These are phyloP conservation scores for Meyerozyma athensensis DNA, from an alignment of 1,139 yeast species.

Conservation along the genomic window DNA sequence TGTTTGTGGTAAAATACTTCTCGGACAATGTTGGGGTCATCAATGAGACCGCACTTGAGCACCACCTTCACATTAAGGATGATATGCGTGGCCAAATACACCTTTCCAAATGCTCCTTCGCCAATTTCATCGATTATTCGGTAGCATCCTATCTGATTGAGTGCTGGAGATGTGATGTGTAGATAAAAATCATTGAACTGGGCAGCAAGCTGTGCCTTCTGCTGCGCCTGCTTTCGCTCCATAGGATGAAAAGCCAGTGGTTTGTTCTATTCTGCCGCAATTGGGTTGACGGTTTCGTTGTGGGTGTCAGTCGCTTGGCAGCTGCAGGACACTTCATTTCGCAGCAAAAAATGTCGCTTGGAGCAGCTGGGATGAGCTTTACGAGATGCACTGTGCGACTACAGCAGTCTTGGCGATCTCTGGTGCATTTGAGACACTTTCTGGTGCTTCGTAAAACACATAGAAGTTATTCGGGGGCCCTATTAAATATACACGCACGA, in stretches of 20 bases:
- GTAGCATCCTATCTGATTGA: constrained; percentile 74
- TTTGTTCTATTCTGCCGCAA: not conserved
- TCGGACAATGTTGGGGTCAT: constrained; percentile 84
- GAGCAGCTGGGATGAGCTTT: not conserved
- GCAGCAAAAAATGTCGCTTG: constrained; percentile 1
- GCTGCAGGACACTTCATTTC: constrained; percentile 1
- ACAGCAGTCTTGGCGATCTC: not conserved
- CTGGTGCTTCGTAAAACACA: not conserved
- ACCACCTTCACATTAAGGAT: constrained; percentile 75
- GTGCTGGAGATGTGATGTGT: constrained; percentile 47
- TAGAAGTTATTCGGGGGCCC: no score
- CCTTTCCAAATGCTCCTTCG: constrained; percentile 90
- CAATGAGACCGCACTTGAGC: constrained; percentile 75
- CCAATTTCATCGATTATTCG: constrained; percentile 69
- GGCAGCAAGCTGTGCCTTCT: constrained; percentile 49
- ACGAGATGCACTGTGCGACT: not conserved
- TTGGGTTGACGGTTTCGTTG: not conserved
- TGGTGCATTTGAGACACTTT: not conserved
- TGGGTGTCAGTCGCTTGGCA: no score
- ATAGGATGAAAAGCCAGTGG: no score
- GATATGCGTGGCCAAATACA: constrained; percentile 75
- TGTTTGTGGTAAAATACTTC: constrained; percentile 89
- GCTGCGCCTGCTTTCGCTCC: constrained; percentile 16
- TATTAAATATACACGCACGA: no score
- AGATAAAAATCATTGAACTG: constrained; percentile 61